phyloP scores from a whole-genome alignment of 202 grass and related monocot species.

The Digitaria exilis region DNA sequence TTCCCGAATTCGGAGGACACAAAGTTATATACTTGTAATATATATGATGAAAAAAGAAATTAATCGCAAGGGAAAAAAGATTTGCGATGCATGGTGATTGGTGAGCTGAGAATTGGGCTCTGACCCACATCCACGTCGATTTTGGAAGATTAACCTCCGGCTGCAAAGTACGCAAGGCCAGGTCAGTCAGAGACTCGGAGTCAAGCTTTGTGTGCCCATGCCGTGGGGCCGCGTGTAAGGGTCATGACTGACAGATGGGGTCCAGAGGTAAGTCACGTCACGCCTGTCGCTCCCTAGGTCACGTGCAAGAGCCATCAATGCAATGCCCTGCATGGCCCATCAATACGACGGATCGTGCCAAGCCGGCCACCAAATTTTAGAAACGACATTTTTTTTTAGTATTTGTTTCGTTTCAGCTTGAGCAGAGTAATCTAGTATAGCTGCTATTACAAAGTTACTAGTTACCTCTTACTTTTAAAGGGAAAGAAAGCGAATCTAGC shows the following conservation, averaged over 20 bases:
- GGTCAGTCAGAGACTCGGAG: neutral
- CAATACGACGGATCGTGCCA: neutral
- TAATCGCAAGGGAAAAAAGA: too few relatives aligned
- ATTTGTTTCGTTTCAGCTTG: neutral
- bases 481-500: too few relatives aligned
- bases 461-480: too few relatives aligned
- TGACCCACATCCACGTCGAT: neutral
- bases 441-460: neutral
- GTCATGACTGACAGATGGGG: neutral
- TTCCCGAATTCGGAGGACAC: neutral
- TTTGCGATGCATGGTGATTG: too few relatives aligned
- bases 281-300: neutral
- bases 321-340: slow-evolving; percentile 30
- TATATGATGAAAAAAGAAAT: neutral
- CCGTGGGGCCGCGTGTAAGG: slow-evolving; percentile 3
- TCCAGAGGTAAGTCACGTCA: slow-evolving; percentile 28
- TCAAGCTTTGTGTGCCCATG: neutral
- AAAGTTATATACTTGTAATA: neutral
- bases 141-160: neutral
- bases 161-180: neutral
- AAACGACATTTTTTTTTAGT: too few relatives aligned
- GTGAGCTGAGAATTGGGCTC: neutral
- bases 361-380: slow-evolving; percentile 18
- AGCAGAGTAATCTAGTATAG: neutral
- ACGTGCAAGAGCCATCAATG: slow-evolving; percentile 20